phyloP scores from a whole-genome alignment of 2,329 filamentous ascomycete genomes.

The Simplicillium aogashimaense region DNA sequence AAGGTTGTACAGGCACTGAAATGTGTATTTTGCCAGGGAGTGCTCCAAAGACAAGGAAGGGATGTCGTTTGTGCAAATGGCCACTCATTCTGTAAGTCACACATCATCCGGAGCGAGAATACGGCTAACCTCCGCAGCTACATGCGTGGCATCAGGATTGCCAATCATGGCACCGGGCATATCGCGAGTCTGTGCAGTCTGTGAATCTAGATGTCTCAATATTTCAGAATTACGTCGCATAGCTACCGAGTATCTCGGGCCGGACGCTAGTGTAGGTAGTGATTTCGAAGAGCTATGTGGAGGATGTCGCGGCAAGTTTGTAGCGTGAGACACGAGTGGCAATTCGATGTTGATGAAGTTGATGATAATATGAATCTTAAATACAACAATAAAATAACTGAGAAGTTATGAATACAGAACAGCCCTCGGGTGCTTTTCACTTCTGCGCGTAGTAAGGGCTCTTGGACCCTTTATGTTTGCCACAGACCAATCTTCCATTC shows the following conservation, averaged over 20 bases:
- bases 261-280: slow-evolving; percentile 17
- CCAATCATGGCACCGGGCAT: slow-evolving; percentile 44
- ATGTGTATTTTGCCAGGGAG: slow-evolving; percentile 37
- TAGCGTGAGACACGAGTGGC: slow-evolving; percentile 15
- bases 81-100: slow-evolving; percentile 28
- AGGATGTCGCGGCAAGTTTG: slow-evolving; percentile 31
- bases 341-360: too few species aligned
- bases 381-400: neutral
- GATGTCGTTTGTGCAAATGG: slow-evolving; percentile 27
- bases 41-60: slow-evolving; percentile 19
- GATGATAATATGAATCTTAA: neutral
- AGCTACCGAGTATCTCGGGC: slow-evolving; percentile 18
- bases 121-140: slow-evolving; percentile 19
- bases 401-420: neutral
- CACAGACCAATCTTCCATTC: slow-evolving; percentile 12
- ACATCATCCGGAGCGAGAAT: too few species aligned
- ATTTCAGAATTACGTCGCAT: slow-evolving; percentile 27
- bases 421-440: neutral
- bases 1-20: slow-evolving; percentile 21
- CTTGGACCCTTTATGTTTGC: slow-evolving; percentile 9
- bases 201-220: slow-evolving; percentile 39
- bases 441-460: slow-evolving; percentile 1
- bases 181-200: slow-evolving; percentile 45
- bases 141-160: slow-evolving; percentile 42
- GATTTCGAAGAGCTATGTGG: slow-evolving; percentile 22